Evolutionary conservation across 306 rosid genomes (phyloP), one percentile per base, ranked within the genome.

Genomic region (Gastrolobium villosum): DNA sequence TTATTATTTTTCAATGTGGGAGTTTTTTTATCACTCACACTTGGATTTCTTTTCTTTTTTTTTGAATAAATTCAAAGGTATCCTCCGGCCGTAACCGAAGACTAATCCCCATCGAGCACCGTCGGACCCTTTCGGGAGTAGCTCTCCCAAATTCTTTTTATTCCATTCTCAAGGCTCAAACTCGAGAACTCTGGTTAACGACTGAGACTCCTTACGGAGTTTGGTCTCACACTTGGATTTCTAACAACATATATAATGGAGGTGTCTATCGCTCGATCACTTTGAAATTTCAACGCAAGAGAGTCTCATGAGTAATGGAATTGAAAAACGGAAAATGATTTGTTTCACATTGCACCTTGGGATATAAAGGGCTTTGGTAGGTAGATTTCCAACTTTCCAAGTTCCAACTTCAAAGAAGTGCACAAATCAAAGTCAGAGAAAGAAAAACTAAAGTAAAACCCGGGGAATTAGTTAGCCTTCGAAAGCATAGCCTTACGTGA

Each of bases 231-330:
- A 20, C 26, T 20, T 20, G 1, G 26, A 20, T 20, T 20, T 20
- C 26, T 1, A 20, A 20, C 26, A 20, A 20, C 0, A 20, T 20
- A 20, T 20, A 20, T 20, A 20, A 11, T 32, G 11, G 41, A 53
- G 45, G 64, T 63, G 20, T 45, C 30, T 26, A 57, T 77, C 4
- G 14, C 28, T 77, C 45, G 28, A 15, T 26, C 6, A 6, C 65
- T 63, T 72, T 72, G 74, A 80, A 74, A 74, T n/a, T 61, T 56
- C 45, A 40, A 67, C 26, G 71, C 15, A 52, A 7, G 50, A 77
- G 66, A 65, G 37, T 44, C 6, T 30, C 5, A 0, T 28, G 40
- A 15, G 45, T 10, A 34, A 2, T 70, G 7, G 73, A 39, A 75
- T 11, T 60, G 39, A 13, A 26, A 52, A 73, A 72, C 34, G 56